A percentile compares a stretch with the other conserved stretches of the same genome.
These are phyloP conservation scores for Brassica hybrid DNA, from an alignment of 441 rosid species.

Conservation along the genomic window DNA sequence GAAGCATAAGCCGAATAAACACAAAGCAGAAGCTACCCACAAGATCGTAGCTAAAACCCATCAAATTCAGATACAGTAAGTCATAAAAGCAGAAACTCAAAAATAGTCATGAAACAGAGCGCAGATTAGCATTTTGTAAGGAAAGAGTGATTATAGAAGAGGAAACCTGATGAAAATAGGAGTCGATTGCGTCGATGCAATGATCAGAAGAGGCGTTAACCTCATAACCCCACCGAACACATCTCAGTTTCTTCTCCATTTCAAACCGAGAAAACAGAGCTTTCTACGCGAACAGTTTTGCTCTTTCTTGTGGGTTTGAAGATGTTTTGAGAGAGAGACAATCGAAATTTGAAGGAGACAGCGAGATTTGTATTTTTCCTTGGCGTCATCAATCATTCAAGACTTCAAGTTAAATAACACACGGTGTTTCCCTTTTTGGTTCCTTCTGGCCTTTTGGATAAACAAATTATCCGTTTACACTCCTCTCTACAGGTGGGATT, in stretches of 20 bases:
- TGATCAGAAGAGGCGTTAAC: slow-evolving; percentile 63
- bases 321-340: slow-evolving; percentile 15
- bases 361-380: slow-evolving; percentile 11
- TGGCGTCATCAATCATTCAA: slow-evolving; percentile 6
- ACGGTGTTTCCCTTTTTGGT: slow-evolving; percentile 21
- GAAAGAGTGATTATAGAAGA: neutral
- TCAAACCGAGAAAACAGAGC: slow-evolving; percentile 4
- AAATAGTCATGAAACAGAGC: too few relatives aligned
- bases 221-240: slow-evolving; percentile 78
- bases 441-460: slow-evolving; percentile 23
- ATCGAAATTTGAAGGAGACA: neutral
- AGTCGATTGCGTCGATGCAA: slow-evolving; percentile 71
- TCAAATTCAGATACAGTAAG: too few relatives aligned
- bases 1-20: too few relatives aligned
- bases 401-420: neutral
- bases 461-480: neutral
- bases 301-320: slow-evolving; percentile 8
- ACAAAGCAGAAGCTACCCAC: too few relatives aligned
- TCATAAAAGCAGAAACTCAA: too few relatives aligned
- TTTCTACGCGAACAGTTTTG: neutral
- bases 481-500: neutral
- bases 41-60: too few relatives aligned
- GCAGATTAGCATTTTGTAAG: neutral
- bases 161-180: slow-evolving; percentile 68
- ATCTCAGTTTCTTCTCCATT: slow-evolving; percentile 55